Evolutionary conservation across 352 stramenopile genomes (phyloP), one percentile per base, ranked within the genome.

Genomic region (Ophiocytium majus): DNA sequence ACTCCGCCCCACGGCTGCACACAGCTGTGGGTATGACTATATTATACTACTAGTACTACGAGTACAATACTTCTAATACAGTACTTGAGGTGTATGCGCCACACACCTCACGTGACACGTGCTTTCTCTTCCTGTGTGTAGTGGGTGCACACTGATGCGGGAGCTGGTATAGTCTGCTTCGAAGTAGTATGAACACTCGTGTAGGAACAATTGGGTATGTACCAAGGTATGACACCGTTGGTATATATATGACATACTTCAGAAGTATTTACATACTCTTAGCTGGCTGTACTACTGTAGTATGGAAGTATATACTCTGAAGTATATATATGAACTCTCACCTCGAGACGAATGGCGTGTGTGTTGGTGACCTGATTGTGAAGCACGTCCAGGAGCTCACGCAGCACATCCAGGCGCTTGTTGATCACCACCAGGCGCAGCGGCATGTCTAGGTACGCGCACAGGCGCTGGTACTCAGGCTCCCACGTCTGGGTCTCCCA

Each of bases 401-500:
- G 92, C 33, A 98, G 89, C 83, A 98, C 96, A 81, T 97, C 94
- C 50, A 98, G 90, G 34, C 95, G 93, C 66, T 93, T 97, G 89
- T 98, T 98, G 79, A 98, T 91, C 76, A 98, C 94, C 83, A 96
- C 92, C 36, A 97, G 93, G 35, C 95, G 92, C 71, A 95, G 95
- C 79, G 96, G 92, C 82, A 98, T 93, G 78, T 97, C 95, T 50
- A 98, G 89, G 86, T 98, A 98, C 86, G 95, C 93, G 88, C 94
- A 93, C 82, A 97, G 91, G 81, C 94, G 94, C 85, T 95, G 92
- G 90, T 98, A 98, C 76, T 95, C 82, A 1, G 94, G 94, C 87
- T 98, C 93, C 84, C 95, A 97, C 83, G 95, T 90, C 85, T 98
- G 93, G 64, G 96, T 92, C 85, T 98, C 94, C 95, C 95, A 98